Percentiles rank a stretch among this genome's conserved stretches.
These are phyloP conservation scores for Candida sp. DNA, from an alignment of 1,139 yeast species.

Conservation along the genomic window DNA sequence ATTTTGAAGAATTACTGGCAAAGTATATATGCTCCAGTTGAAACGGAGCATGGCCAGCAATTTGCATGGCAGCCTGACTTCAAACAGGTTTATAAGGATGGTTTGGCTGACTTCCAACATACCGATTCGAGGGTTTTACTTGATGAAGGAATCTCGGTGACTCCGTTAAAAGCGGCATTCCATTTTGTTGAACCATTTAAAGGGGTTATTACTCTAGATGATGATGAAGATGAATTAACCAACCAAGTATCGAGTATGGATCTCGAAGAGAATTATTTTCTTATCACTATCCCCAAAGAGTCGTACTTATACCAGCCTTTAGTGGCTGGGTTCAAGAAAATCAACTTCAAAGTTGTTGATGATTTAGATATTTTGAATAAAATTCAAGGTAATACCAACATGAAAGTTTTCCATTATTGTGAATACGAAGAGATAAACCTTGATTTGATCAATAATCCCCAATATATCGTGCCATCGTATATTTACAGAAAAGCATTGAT, in stretches of 20 bases:
- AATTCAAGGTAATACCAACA: slow-evolving; percentile 14
- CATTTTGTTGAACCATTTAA: slow-evolving; percentile 47
- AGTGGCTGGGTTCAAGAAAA: slow-evolving; percentile 32
- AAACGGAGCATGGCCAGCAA: slow-evolving; percentile 21
- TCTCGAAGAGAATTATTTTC: slow-evolving; percentile 10
- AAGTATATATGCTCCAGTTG: slow-evolving; percentile 42
- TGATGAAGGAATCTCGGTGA: slow-evolving; percentile 61
- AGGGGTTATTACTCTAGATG: slow-evolving; percentile 52
- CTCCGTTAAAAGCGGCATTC: slow-evolving; percentile 80
- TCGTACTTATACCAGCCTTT: slow-evolving; percentile 64
- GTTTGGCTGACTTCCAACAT: slow-evolving; percentile 49
- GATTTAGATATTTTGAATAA: slow-evolving; percentile 18
- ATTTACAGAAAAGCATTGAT: slow-evolving; percentile 85
- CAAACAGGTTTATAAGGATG: slow-evolving; percentile 60
- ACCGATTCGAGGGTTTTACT: slow-evolving; percentile 55
- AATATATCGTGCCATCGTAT: slow-evolving; percentile 74
- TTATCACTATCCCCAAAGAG: slow-evolving; percentile 30
- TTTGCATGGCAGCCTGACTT: slow-evolving; percentile 88
- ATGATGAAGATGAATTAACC: slow-evolving; percentile 16
- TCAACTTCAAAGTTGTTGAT: slow-evolving; percentile 21
- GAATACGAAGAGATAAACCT: slow-evolving; percentile 89
- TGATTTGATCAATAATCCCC: slow-evolving; percentile 47
- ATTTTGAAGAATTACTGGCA: slow-evolving; percentile 80
- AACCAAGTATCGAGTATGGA: neutral
- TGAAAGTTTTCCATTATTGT: slow-evolving; percentile 64